Evolutionary conservation across 345 rosid species (phyloP).

Genomic region (Nephelium lappaceum): DNA sequence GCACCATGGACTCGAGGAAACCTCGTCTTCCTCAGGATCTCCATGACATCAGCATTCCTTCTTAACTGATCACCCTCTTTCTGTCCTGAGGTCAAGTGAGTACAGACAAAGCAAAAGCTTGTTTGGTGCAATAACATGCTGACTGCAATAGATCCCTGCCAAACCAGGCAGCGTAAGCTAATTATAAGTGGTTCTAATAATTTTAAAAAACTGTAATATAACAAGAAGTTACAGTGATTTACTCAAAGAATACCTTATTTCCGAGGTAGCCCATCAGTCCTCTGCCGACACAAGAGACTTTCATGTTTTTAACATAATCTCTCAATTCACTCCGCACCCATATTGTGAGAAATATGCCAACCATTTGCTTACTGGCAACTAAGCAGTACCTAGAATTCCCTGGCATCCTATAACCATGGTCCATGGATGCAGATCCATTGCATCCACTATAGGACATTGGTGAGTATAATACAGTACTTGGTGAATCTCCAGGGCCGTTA

Average conservation of each 20-base stretch:
- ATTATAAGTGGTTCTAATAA: conserved; percentile 12
- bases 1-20: conserved; percentile 73
- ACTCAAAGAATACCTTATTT: conserved; percentile 70
- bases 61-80: conserved; percentile 93
- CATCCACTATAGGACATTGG: conserved; percentile 66
- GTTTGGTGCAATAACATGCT: conserved; percentile 95
- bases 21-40: conserved; percentile 91
- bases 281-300: conserved; percentile 97
- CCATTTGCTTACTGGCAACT: conserved; percentile 97
- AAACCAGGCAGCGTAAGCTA: conserved; percentile 25
- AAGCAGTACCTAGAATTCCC: conserved; percentile 84
- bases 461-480: conserved; percentile 75
- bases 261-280: conserved; percentile 99
- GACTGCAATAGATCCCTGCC: conserved; percentile 93
- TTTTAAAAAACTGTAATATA: neutral
- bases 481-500: conserved; percentile 84
- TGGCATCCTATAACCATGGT: conserved; percentile 62
- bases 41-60: conserved; percentile 95
- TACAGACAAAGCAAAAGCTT: conserved; percentile 92
- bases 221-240: neutral
- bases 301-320: conserved; percentile 89
- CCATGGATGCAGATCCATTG: conserved; percentile 54
- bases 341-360: conserved; percentile 88
- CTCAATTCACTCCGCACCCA: conserved; percentile 92
- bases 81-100: conserved; percentile 95